A percentile compares a stretch with the other conserved stretches of the same genome.
phyloP scores from a whole-genome alignment of 192 early-diverging fungal species.

The Backusella macrospora region DNA sequence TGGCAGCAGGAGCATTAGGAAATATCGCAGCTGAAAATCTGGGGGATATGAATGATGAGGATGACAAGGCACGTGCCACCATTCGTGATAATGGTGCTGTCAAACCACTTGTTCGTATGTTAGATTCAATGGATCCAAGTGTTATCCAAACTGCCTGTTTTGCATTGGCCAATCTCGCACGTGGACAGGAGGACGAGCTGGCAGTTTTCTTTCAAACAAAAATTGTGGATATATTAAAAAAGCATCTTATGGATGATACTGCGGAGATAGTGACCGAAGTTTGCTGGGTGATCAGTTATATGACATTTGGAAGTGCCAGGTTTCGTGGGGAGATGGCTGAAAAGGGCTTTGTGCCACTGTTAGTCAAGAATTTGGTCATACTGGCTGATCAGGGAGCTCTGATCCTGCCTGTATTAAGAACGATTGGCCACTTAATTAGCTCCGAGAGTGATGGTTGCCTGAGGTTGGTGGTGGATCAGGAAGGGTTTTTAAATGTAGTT shows the following conservation, averaged over 20 bases:
- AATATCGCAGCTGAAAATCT: constrained; percentile 79
- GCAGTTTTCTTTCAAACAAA: not conserved
- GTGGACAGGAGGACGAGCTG: constrained; percentile 49
- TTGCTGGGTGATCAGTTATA: constrained; percentile 68
- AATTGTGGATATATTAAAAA: not conserved
- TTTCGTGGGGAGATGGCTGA: constrained; percentile 48
- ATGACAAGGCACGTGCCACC: constrained; percentile 71
- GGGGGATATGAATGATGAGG: constrained; percentile 51
- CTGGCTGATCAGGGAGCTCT: constrained; percentile 40
- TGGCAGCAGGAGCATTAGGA: constrained; percentile 91
- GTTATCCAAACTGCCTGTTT: constrained; percentile 70
- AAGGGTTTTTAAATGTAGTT: constrained; percentile 51
- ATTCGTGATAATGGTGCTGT: constrained; percentile 81
- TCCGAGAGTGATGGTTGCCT: constrained; percentile 55
- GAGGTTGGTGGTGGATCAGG: constrained; percentile 21
- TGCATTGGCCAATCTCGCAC: constrained; percentile 71
- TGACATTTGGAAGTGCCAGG: constrained; percentile 54
- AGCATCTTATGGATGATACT: not conserved
- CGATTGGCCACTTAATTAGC: constrained; percentile 71
- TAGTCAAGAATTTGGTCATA: constrained; percentile 23
- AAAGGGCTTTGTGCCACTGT: constrained; percentile 37
- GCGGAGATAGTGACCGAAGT: constrained; percentile 60
- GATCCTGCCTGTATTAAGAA: constrained; percentile 61
- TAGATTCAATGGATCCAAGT: constrained; percentile 56
- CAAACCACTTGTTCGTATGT: constrained; percentile 69